Base-by-base conservation (phyloP, 2,329 filamentous ascomycete species). In the Aureobasidium sp. region DNA sequence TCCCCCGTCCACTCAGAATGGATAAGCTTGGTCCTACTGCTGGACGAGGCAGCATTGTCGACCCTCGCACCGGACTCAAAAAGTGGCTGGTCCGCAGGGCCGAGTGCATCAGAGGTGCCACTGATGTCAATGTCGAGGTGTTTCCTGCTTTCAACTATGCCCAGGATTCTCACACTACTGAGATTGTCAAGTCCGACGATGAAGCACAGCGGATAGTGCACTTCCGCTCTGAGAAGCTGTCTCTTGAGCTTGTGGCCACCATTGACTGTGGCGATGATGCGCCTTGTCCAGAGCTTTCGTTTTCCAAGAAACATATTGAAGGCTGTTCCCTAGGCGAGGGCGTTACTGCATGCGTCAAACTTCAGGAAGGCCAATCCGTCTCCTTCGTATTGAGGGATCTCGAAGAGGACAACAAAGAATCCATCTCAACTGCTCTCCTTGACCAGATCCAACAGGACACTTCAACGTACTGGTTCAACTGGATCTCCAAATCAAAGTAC, bases 91-190 rank as follows among this genome's bases (percentile, higher is more conserved):
- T 90, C 22, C 79, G 88, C 53, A 81, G 88, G 61, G 83, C 89
- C 1, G 87, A 90, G 70, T 91, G 88, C 67, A 85, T 89, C 67
- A 82, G 88, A 48, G 88, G 88, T 17, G 74, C 76, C 1, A 78
- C 90, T 69, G 81, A 84, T 52, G 75, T 91, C 27, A 81, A 88
- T 51, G 77, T 91, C 9, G 86, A 90, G 66, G 77, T 91, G 14
- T 90, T 90, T 66, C 88, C 88, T 42, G 84, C 86, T 1, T 88
- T 90, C 70, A 83, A 86, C 66, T 91, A 91, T 70, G 88, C 86
- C 3, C 78, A 79, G 53, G 84, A 86, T 49, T 66, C 78, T 1
- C 88, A 91, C 69, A 81, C 74, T 2, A 87, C 84, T 4, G 81
- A 81, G 2, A 78, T 88, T 29, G 69, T 81, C 11, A 71, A 75